Evolutionary conservation across 1,139 yeast species (phyloP).

Genomic region (Kodamaea arcana): DNA sequence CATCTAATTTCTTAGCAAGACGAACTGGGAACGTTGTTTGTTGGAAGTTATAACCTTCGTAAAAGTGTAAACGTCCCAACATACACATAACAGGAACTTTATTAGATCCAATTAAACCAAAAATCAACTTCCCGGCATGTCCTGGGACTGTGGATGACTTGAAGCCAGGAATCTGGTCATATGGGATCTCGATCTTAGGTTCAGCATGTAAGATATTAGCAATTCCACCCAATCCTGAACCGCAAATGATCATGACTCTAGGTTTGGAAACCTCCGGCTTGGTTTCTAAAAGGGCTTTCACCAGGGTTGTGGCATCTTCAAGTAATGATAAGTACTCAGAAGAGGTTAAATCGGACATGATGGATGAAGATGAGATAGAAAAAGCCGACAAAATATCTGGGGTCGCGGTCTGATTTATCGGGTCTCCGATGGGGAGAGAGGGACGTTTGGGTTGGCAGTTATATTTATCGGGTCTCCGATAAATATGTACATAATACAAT

Average conservation of each 20-base stretch:
- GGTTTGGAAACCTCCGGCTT: slow-evolving; percentile 36
- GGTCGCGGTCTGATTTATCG: too few relatives aligned
- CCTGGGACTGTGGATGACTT: slow-evolving; percentile 81
- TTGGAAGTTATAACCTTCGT: slow-evolving; percentile 81
- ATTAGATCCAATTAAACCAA: slow-evolving; percentile 69
- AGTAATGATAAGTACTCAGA: slow-evolving; percentile 19
- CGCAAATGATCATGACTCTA: slow-evolving; percentile 78
- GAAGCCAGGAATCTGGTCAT: slow-evolving; percentile 75
- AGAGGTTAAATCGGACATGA: slow-evolving; percentile 11
- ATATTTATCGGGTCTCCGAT: too few relatives aligned
- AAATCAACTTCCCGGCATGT: slow-evolving; percentile 77
- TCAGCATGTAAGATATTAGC: slow-evolving; percentile 48
- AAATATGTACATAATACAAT: too few relatives aligned
- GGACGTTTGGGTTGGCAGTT: too few relatives aligned
- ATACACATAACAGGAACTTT: slow-evolving; percentile 82
- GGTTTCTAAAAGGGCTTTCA: slow-evolving; percentile 12
- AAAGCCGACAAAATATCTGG: too few relatives aligned
- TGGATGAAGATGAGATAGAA: too few relatives aligned
- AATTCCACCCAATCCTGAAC: slow-evolving; percentile 91
- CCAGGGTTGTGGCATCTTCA: slow-evolving; percentile 17
- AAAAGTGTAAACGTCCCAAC: slow-evolving; percentile 90
- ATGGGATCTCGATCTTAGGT: slow-evolving; percentile 51
- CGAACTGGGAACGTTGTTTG: slow-evolving; percentile 86
- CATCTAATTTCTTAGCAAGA: slow-evolving; percentile 62
- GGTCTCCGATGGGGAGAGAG: too few relatives aligned